phyloP scores from a whole-genome alignment of 2,329 filamentous ascomycete genomes.

The Hortaea werneckii region DNA sequence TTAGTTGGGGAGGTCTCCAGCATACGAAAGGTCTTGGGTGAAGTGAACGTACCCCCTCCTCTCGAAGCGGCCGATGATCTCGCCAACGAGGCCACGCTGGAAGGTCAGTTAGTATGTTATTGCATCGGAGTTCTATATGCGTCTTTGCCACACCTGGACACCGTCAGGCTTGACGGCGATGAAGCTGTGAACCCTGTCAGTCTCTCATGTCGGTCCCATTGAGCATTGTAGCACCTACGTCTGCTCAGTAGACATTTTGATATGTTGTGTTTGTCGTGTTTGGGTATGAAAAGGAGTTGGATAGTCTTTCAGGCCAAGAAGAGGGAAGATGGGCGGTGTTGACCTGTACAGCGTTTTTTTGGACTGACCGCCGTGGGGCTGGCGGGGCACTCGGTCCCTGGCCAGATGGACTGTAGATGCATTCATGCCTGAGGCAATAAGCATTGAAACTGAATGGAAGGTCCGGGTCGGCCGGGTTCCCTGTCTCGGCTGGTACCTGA shows the following conservation, averaged over 20 bases:
- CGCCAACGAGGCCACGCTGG: slow-evolving; percentile 90
- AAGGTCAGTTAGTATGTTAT: not conserved
- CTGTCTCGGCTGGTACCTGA: not conserved
- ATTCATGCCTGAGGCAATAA: too few species aligned
- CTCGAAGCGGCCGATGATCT: slow-evolving; percentile 98
- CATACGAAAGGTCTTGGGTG: too few species aligned
- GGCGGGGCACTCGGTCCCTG: too few species aligned
- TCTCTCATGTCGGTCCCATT: too few species aligned
- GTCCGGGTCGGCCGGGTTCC: not conserved
- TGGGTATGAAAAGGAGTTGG: too few species aligned
- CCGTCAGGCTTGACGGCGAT: slow-evolving; percentile 99
- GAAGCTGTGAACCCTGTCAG: slow-evolving; percentile 54
- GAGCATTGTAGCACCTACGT: slow-evolving; percentile 52
- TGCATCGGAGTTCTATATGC: not conserved
- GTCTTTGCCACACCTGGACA: slow-evolving; percentile 65
- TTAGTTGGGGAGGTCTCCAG: slow-evolving; percentile 3
- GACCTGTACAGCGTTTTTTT: slow-evolving; percentile 1
- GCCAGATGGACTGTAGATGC: too few species aligned
- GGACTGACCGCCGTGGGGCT: too few species aligned
- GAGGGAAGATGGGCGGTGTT: slow-evolving; percentile 35
- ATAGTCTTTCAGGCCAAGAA: slow-evolving; percentile 37
- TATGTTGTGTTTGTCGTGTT: slow-evolving; percentile 2
- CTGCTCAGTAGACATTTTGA: slow-evolving; percentile 61
- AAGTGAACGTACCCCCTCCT: slow-evolving; percentile 61
- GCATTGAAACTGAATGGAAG: too few species aligned